These are phyloP conservation scores for Kitagawia praeruptora DNA, from an alignment of 129 eudicot species.

Conservation along the genomic window DNA sequence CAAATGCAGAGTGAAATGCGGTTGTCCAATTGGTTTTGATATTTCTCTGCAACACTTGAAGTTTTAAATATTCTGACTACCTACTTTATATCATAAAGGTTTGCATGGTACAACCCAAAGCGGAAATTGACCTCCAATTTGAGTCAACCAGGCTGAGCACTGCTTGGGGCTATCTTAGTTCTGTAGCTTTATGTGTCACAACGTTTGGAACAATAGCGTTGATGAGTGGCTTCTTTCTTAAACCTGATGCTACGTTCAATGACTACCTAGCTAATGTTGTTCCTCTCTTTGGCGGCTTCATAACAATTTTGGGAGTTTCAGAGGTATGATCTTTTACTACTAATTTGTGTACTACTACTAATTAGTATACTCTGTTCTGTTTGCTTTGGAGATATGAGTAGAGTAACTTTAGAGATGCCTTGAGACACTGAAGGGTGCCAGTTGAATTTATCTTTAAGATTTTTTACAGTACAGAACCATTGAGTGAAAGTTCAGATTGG, in stretches of 20 bases:
- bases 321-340: constrained; percentile 43
- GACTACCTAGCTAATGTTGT: constrained; percentile 73
- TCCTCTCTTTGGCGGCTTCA: constrained; percentile 89
- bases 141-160: constrained; percentile 76
- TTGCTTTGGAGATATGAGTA: not conserved
- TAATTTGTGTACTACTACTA: not conserved
- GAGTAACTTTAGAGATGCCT: not conserved
- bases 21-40: not conserved
- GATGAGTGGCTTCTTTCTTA: constrained; percentile 90
- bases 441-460: no score
- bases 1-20: not conserved
- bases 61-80: not conserved
- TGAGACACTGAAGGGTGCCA: not conserved
- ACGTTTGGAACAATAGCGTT: constrained; percentile 90
- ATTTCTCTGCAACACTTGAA: not conserved
- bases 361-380: not conserved
- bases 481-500: not conserved
- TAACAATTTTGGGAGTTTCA: constrained; percentile 84
- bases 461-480: no score
- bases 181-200: constrained; percentile 65
- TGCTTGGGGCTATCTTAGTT: constrained; percentile 81
- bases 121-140: constrained; percentile 87
- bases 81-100: constrained; percentile 32
- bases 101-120: constrained; percentile 94
- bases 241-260: constrained; percentile 77